A percentile compares a stretch with the other conserved stretches of the same genome.
Evolutionary conservation across 108 stramenopile genomes (phyloP).

Genomic region (Thalassiosira profunda): DNA sequence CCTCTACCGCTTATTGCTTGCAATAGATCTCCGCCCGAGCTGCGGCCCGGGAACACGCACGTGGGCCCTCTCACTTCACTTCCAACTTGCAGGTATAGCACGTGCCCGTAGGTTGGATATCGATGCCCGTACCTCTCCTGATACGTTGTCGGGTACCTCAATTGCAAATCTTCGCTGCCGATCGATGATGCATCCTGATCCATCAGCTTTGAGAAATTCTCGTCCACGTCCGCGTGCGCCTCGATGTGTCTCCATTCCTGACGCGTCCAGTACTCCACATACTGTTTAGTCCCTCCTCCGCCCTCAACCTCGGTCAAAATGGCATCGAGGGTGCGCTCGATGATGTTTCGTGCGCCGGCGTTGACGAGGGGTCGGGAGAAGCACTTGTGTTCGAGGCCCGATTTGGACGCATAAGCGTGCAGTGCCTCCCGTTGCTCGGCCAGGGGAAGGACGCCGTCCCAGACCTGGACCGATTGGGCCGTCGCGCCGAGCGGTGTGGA

Average conservation of each 20-base stretch:
- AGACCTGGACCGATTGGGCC: too few relatives aligned
- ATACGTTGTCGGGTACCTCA: slow-evolving; percentile 34
- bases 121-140: slow-evolving; percentile 26
- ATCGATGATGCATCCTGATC: slow-evolving; percentile 13
- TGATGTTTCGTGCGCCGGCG: slow-evolving; percentile 21
- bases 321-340: slow-evolving; percentile 48
- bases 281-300: slow-evolving; percentile 11
- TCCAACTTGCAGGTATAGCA: slow-evolving; percentile 74
- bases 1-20: too few relatives aligned
- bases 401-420: slow-evolving; percentile 31
- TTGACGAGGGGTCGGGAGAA: slow-evolving; percentile 36
- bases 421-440: slow-evolving; percentile 11
- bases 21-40: slow-evolving; percentile 66
- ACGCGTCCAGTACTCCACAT: slow-evolving; percentile 82
- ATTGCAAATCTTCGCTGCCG: slow-evolving; percentile 12
- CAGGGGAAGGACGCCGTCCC: slow-evolving; percentile 49
- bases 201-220: slow-evolving; percentile 55
- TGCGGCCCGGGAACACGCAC: slow-evolving; percentile 57
- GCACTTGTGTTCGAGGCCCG: slow-evolving; percentile 41
- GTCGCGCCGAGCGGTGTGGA: too few relatives aligned
- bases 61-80: slow-evolving; percentile 72
- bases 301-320: slow-evolving; percentile 50
- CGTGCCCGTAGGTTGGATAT: slow-evolving; percentile 75
- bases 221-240: slow-evolving; percentile 86
- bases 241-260: slow-evolving; percentile 77